Evolutionary conservation across 1,139 yeast species (phyloP), one percentile per base, ranked within the genome.

Genomic region (Hyphopichia khmerensis): DNA sequence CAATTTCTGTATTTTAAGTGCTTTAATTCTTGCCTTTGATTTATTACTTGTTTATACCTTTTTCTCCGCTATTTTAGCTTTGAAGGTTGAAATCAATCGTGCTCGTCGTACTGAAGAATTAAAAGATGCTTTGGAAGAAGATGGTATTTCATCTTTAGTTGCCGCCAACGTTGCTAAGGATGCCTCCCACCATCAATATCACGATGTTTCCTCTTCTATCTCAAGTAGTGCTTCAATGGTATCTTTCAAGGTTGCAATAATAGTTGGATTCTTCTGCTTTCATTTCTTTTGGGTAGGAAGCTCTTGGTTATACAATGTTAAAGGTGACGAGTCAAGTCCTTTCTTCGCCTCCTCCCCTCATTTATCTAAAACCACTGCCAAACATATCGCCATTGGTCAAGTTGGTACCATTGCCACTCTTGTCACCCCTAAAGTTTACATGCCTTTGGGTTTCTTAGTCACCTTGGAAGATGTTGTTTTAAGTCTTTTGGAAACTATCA

Each of bases 81-180:
- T 93, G 64, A 93, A 93, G 65, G 82, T 95, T 35, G 98, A 95
- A 65, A 89, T 93, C 59, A 83, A 83, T 59, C 77, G 90, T 50
- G 96, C 95, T 46, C 89, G 93, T 65, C 82, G 91, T 52, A 87
- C 93, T 40, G 84, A 90, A 46, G 80, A 83, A 45, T 79, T 91
- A 59, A 84, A 87, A 58, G 83, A 80, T 52, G 93, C 90, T 18
- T 73, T 93, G 52, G 96, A 91, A 67, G 99, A 93, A 62, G 99
- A 95, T 56, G 99, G 99, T 18, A 80, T 93, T 34, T 78, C 89
- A 37, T 82, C 82, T 42, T 69, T 75, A 45, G 87, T 87, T 37
- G 97, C 79, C 9, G 65, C 65, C 17, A 62, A 93, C 36, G 66
- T 72, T 36, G 77, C 75, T 19, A 82, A 79, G 49, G 76, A 80